phyloP scores from a whole-genome alignment of 495 filamentous ascomycete genomes.

The Melanomma pulvis-pyrius region DNA sequence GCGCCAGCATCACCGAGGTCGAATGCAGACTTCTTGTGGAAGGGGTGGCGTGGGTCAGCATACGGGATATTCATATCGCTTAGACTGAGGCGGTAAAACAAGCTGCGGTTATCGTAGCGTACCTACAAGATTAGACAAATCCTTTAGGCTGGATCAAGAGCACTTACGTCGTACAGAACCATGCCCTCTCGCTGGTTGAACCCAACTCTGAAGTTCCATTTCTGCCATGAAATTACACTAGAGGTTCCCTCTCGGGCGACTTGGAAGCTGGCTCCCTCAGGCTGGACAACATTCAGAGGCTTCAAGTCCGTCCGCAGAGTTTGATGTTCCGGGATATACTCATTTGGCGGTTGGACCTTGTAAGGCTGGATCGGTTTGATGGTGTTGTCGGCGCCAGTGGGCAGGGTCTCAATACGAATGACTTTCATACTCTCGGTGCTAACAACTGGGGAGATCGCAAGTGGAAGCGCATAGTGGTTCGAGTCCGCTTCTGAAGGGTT shows the following conservation, averaged over 20 bases:
- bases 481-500: conserved; percentile 61
- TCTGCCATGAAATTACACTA: conserved; percentile 65
- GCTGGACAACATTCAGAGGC: conserved; percentile 75
- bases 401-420: conserved; percentile 61
- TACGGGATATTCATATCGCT: conserved; percentile 83
- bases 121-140: conserved; percentile 40
- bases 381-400: conserved; percentile 64
- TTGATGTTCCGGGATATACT: conserved; percentile 76
- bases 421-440: conserved; percentile 66
- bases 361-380: conserved; percentile 58
- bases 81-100: conserved; percentile 70
- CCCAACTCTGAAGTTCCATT: conserved; percentile 71
- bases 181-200: conserved; percentile 75
- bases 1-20: conserved; percentile 77
- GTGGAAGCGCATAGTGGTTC: conserved; percentile 80
- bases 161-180: conserved; percentile 62
- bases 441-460: conserved; percentile 77
- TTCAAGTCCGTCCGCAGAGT: conserved; percentile 67
- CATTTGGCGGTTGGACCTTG: conserved; percentile 60
- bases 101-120: conserved; percentile 64
- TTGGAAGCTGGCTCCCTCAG: conserved; percentile 73
- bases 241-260: conserved; percentile 49
- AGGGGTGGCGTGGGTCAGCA: conserved; percentile 70
- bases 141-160: neutral
- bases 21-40: conserved; percentile 77